These are phyloP conservation scores for Carex myosuroides DNA, from an alignment of 176 grass and related monocot genomes.

Conservation along the genomic window DNA sequence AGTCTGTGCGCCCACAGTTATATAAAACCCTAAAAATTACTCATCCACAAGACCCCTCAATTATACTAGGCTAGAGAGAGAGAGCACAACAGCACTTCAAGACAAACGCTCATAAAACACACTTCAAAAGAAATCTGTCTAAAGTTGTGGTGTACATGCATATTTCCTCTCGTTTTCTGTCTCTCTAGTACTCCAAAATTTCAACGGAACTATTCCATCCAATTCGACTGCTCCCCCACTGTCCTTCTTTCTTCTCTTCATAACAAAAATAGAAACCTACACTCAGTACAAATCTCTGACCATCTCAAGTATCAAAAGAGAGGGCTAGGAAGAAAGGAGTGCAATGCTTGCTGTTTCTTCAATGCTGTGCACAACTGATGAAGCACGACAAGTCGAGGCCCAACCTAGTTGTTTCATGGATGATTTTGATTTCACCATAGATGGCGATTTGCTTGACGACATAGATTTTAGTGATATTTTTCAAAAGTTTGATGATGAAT, in stretches of 20 bases:
- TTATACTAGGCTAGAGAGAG: constrained; percentile 40
- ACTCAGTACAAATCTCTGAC: neutral
- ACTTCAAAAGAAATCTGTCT: constrained; percentile 50
- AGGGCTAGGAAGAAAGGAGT: neutral
- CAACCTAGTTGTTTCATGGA: constrained; percentile 8
- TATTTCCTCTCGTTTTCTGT: constrained; percentile 30
- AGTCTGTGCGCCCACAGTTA: neutral
- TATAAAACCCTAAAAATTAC: constrained; percentile 30
- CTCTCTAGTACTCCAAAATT: constrained; percentile 25
- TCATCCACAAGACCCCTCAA: constrained; percentile 61
- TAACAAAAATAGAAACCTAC: neutral
- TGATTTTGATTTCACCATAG: constrained; percentile 53
- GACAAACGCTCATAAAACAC: constrained; percentile 43
- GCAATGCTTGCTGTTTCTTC: constrained; percentile 52
- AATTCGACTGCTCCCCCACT: neutral
- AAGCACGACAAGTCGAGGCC: constrained; percentile 3
- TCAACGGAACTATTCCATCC: constrained; percentile 29
- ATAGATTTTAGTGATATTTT: constrained; percentile 92
- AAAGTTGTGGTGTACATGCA: constrained; percentile 67
- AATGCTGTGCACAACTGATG: constrained; percentile 18
- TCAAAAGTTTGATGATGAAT: constrained; percentile 51
- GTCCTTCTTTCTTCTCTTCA: neutral
- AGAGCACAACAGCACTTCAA: constrained; percentile 35
- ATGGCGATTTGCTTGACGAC: constrained; percentile 33
- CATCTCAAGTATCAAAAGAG: neutral